Evolutionary conservation across 2,329 filamentous ascomycete genomes (phyloP), one percentile per base, ranked within the genome.

Genomic region (Neonectria neomacrospora): DNA sequence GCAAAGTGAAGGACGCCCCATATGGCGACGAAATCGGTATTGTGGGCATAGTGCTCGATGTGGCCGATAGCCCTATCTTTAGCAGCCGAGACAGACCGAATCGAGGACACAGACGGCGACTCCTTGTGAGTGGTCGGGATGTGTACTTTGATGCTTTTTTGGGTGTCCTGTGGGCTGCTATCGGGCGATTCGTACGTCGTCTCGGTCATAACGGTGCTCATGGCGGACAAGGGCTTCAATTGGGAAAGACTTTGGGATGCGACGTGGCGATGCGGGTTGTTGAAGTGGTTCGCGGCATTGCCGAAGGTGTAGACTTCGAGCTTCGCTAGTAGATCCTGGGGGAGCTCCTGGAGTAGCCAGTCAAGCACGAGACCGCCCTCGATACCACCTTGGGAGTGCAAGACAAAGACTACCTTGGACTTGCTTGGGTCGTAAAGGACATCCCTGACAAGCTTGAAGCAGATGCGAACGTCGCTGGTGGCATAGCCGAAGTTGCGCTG

Each of bases 31-130:
- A 93, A 91, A 71, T 96, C 92, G 16, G 83, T 85, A 9, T 84
- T 85, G 73, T 94, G 91, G 3, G 89, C 90, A 72, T 94, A 96
- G 76, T 96, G 92, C 77, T 96, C 92, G 41, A 96, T 90, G 67
- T 94, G 85, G 6, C 85, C 83, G 54, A 95, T 89, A 3, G 86
- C 85, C 42, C 81, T 79, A 64, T 82, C 80, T 5, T 81, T 77
- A 9, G 81, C 76, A 2, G 80, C 74, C 1, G 74, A 74, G 1
- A 78, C 75, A 6, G 76, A 78, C 20, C 79, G 68, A 11, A 80
- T 74, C 1, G 77, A 77, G 0, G 78, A 77, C 10, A 75, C 50
- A 5, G 71, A 68, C 0, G 77, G 74, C 3, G 73, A 63, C 22
- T 70, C 71, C 11, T 64, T 62, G 5, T 70, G 20, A 2, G 65